phyloP scores from a whole-genome alignment of 1,139 yeast species.

The Protomyces lactucae-debilis region DNA sequence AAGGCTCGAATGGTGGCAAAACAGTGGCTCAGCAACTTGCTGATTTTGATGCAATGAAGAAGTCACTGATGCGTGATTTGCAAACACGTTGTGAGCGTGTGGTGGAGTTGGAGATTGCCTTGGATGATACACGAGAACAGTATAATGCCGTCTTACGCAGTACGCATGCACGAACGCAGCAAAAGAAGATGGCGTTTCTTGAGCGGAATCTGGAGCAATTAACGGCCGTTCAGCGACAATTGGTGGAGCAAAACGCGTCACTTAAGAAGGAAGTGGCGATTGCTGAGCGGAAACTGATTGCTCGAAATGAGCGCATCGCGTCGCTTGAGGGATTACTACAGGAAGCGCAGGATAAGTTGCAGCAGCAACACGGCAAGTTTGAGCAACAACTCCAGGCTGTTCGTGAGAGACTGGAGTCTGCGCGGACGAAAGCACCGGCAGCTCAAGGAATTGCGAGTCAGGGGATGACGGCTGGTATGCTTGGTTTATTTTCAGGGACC shows the following conservation, averaged over 20 bases:
- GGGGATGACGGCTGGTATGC: not conserved
- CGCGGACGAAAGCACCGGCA: constrained; percentile 26
- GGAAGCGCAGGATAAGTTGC: constrained; percentile 50
- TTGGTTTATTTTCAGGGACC: constrained; percentile 10
- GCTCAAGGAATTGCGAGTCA: not conserved
- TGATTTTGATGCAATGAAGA: constrained; percentile 40
- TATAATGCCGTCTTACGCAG: constrained; percentile 38
- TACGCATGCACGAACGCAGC: constrained; percentile 39
- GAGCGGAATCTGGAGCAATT: constrained; percentile 49
- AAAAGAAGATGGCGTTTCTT: constrained; percentile 42
- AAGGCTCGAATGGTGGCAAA: constrained; percentile 1
- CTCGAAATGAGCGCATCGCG: constrained; percentile 56
- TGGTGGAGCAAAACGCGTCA: constrained; percentile 48
- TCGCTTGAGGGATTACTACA: constrained; percentile 51
- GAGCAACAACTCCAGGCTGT: constrained; percentile 49
- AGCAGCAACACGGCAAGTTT: constrained; percentile 51
- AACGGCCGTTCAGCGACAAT: constrained; percentile 43
- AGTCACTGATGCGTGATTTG: constrained; percentile 44
- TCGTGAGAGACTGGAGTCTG: constrained; percentile 43
- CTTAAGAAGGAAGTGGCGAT: constrained; percentile 49
- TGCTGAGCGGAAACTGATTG: constrained; percentile 55
- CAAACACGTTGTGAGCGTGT: constrained; percentile 44
- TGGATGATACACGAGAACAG: constrained; percentile 43
- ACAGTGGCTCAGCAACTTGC: constrained; percentile 24
- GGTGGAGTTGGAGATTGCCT: constrained; percentile 44